Conservation (phyloP, 495 filamentous ascomycete genomes). For the Aspergillus conjunctus region DNA sequence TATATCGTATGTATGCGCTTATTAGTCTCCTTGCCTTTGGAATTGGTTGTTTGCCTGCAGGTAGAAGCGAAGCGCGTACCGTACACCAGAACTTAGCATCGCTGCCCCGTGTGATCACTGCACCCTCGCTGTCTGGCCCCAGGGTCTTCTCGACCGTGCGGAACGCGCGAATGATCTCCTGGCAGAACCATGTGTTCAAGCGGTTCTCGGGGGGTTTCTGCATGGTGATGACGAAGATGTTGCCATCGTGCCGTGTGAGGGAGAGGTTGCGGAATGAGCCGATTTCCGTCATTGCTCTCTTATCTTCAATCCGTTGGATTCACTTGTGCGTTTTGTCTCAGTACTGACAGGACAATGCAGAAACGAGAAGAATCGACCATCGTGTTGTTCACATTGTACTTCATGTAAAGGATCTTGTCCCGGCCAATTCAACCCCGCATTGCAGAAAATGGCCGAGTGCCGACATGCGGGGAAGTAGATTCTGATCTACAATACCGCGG, state of each 20-base stretch:
- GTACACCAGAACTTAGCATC: constrained; percentile 58
- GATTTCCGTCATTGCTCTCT: constrained; percentile 1
- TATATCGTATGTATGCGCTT: too few relatives aligned
- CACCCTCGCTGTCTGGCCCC: constrained; percentile 45
- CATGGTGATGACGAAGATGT: constrained; percentile 54
- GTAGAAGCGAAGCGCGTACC: constrained; percentile 19
- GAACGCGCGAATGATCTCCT: constrained; percentile 52
- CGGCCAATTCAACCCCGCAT: neutral
- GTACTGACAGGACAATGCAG: neutral
- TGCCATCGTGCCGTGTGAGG: constrained; percentile 31
- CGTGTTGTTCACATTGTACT: too few relatives aligned
- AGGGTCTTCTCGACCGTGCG: constrained; percentile 43
- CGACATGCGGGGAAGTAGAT: neutral
- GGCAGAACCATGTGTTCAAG: constrained; percentile 46
- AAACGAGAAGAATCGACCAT: neutral
- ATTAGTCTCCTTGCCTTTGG: too few relatives aligned
- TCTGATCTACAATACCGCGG: too few relatives aligned
- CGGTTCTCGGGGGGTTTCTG: constrained; percentile 53
- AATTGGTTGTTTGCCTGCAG: neutral
- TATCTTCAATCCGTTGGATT: too few relatives aligned
- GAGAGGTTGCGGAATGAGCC: constrained; percentile 30
- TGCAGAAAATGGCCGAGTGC: neutral
- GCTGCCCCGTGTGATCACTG: constrained; percentile 49
- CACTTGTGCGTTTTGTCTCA: neutral
- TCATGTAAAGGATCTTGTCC: neutral